Conservation (phyloP, 2,329 filamentous ascomycete species). For the Aspergillus melleus region DNA sequence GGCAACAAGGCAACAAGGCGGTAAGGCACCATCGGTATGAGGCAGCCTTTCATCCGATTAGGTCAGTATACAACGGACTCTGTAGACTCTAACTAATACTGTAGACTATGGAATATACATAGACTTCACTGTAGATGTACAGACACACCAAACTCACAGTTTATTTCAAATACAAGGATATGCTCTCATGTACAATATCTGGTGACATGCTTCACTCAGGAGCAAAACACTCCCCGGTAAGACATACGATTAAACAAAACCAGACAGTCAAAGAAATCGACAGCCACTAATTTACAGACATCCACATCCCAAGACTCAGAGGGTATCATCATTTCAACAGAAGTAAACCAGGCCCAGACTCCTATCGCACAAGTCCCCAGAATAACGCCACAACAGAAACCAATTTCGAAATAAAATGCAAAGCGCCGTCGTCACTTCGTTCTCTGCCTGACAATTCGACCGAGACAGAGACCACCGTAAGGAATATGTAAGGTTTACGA, state of each 20-base stretch:
- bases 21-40: constrained; percentile 20
- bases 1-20: not conserved
- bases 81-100: not conserved
- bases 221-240: not conserved
- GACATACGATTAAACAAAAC: not conserved
- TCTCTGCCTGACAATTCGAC: not conserved
- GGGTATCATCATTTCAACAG: not conserved
- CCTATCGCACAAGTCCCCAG: constrained; percentile 2
- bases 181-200: not conserved
- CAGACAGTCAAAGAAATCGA: not conserved
- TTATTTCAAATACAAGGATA: not conserved
- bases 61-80: not conserved
- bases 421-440: not conserved
- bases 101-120: no score
- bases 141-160: no score
- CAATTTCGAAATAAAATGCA: not conserved
- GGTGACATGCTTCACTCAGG: not conserved
- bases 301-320: not conserved
- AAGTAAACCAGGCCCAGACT: not conserved
- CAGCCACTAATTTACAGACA: not conserved
- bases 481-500: not conserved
- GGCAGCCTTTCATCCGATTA: constrained; percentile 11
- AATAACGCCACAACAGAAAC: constrained; percentile 1
- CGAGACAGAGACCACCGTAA: not conserved
- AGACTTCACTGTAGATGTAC: no score